Evolutionary conservation across 306 rosid species (phyloP).

Genomic region (Delonix regia): DNA sequence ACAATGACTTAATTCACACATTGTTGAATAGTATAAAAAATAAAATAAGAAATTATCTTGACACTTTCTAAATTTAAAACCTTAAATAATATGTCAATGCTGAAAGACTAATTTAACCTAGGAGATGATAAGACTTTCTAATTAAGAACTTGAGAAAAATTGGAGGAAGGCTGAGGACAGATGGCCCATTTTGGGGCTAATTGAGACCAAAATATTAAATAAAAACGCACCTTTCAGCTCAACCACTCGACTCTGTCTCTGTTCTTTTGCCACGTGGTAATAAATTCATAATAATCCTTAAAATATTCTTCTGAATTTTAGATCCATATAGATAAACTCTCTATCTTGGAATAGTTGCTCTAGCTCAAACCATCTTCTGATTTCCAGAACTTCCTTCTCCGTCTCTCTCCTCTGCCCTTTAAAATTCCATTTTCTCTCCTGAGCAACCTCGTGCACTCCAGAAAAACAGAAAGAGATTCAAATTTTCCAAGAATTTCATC

Average conservation of each 20-base stretch:
- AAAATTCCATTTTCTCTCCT: neutral
- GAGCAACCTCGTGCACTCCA: neutral
- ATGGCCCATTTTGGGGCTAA: neutral
- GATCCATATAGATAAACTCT: neutral
- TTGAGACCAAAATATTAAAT: neutral
- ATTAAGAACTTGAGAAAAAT: neutral
- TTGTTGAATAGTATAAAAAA: too few species aligned
- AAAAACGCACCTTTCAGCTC: neutral
- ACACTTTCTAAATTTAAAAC: too few species aligned
- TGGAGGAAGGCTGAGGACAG: neutral
- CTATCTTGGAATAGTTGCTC: neutral
- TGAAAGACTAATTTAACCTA: too few species aligned
- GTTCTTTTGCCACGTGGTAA: neutral
- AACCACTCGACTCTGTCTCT: neutral
- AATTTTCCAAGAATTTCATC: neutral
- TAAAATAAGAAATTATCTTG: too few species aligned
- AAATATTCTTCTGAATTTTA: neutral
- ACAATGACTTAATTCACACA: too few species aligned
- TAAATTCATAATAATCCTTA: neutral
- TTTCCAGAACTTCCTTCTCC: slow-evolving; percentile 7
- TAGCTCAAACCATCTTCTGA: neutral
- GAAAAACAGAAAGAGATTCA: neutral
- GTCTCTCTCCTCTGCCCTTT: too few species aligned
- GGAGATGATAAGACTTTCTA: neutral
- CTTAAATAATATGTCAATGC: too few species aligned